Percentiles rank a stretch among this genome's conserved stretches.
Conservation (phyloP, 2,329 filamentous ascomycete species). For the Lizonia empirigonia region DNA sequence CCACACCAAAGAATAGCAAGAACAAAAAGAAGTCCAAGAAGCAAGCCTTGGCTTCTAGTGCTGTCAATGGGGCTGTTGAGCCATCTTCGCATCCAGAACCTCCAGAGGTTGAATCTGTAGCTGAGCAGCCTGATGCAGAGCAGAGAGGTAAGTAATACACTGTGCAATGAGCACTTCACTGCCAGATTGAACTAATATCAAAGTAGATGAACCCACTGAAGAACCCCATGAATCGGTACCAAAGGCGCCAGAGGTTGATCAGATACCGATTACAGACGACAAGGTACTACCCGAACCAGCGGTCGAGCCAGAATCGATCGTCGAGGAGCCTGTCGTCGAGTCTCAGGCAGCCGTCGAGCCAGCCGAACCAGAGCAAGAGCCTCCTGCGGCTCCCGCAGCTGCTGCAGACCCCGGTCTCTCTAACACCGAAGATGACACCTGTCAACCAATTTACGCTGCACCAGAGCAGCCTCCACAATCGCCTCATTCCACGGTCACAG, state of each 20-base stretch:
- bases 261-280: constrained; percentile 1
- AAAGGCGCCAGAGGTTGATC: constrained; percentile 9
- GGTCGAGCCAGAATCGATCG: constrained; percentile 13
- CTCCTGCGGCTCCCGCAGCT: constrained; percentile 16
- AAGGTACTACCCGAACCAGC: constrained; percentile 10
- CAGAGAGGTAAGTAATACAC: constrained; percentile 1
- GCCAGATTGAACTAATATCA: constrained; percentile 1
- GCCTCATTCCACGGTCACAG: constrained; percentile 29
- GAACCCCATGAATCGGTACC: constrained; percentile 7
- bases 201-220: constrained; percentile 6
- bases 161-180: background rate
- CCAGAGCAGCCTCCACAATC: constrained; percentile 24
- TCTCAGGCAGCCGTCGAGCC: constrained; percentile 11
- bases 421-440: constrained; percentile 18
- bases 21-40: constrained; percentile 14
- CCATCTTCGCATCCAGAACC: background rate
- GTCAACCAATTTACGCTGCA: constrained; percentile 23
- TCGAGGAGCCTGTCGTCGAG: constrained; percentile 12
- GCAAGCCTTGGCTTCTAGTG: background rate
- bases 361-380: constrained; percentile 20
- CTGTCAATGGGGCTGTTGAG: background rate
- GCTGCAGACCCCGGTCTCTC: constrained; percentile 13
- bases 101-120: background rate
- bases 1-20: constrained; percentile 8
- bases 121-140: constrained; percentile 2